These are phyloP conservation scores for Tylopilus subfusipes DNA, from an alignment of 768 basidiomycete genomes.

Conservation along the genomic window DNA sequence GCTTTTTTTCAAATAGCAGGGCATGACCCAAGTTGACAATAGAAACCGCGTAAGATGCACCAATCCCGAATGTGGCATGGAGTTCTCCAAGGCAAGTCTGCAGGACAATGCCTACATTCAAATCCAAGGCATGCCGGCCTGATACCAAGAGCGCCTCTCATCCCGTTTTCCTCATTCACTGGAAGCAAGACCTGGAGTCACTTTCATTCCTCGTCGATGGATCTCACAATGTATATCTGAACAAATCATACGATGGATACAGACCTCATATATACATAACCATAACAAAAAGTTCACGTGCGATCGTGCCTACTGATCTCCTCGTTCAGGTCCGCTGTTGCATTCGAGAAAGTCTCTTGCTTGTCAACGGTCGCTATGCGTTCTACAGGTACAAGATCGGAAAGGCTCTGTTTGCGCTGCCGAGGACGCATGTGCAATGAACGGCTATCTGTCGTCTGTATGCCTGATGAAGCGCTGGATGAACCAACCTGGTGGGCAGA, in stretches of 20 bases:
- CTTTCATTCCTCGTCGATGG: constrained; percentile 10
- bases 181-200: constrained; percentile 22
- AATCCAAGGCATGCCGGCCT: constrained; percentile 37
- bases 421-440: constrained; percentile 49
- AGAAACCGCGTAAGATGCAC: constrained; percentile 28
- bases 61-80: constrained; percentile 39
- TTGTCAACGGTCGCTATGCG: constrained; percentile 59
- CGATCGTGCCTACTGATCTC: constrained; percentile 45
- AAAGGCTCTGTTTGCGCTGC: constrained; percentile 58
- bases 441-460: constrained; percentile 34
- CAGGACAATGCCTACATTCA: constrained; percentile 41
- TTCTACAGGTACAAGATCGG: constrained; percentile 59
- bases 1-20: constrained; percentile 5
- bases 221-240: constrained; percentile 30
- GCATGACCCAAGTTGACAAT: constrained; percentile 10
- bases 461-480: constrained; percentile 12
- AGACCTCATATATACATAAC: constrained; percentile 19
- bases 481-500: constrained; percentile 10
- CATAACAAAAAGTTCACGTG: constrained; percentile 18
- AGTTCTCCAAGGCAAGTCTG: constrained; percentile 40
- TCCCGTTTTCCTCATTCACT: not conserved
- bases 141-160: constrained; percentile 1
- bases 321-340: constrained; percentile 64
- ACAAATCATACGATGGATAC: constrained; percentile 20
- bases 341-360: constrained; percentile 56